Evolutionary conservation across 2,329 filamentous ascomycete species (phyloP).

Genomic region (Botryotinia calthae): DNA sequence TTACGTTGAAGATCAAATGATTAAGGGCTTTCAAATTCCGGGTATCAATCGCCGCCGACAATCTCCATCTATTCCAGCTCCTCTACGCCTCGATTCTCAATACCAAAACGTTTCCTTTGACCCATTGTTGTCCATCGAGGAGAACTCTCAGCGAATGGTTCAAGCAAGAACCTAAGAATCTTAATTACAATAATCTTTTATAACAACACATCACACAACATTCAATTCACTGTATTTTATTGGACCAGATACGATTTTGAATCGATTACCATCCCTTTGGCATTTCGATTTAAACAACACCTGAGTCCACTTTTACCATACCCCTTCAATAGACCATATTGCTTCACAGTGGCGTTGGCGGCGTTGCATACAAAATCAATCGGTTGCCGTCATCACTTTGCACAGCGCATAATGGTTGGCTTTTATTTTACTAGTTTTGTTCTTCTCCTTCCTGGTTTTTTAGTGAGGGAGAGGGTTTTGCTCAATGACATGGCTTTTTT

Average conservation of each 20-base stretch:
- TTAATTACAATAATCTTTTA: not conserved
- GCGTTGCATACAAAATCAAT: slow-evolving; percentile 27
- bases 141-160: slow-evolving; percentile 33
- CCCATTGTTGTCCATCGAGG: slow-evolving; percentile 19
- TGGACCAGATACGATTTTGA: slow-evolving; percentile 32
- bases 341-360: slow-evolving; percentile 25
- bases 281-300: slow-evolving; percentile 29
- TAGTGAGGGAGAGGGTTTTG: slow-evolving; percentile 14
- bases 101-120: slow-evolving; percentile 13
- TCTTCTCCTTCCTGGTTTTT: slow-evolving; percentile 10
- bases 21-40: slow-evolving; percentile 54
- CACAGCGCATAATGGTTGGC: slow-evolving; percentile 19
- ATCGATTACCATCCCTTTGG: slow-evolving; percentile 28
- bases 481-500: slow-evolving; percentile 12
- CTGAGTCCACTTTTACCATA: slow-evolving; percentile 30
- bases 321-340: slow-evolving; percentile 28
- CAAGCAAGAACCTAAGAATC: slow-evolving; percentile 32
- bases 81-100: not conserved
- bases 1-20: slow-evolving; percentile 74
- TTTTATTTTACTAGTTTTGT: slow-evolving; percentile 16
- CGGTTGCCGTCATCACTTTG: slow-evolving; percentile 21
- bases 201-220: slow-evolving; percentile 17
- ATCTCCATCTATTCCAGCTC: slow-evolving; percentile 17
- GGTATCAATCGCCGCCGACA: slow-evolving; percentile 19
- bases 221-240: slow-evolving; percentile 39